phyloP scores from a whole-genome alignment of 768 basidiomycete genomes.

The Lanmaoa rubissima region DNA sequence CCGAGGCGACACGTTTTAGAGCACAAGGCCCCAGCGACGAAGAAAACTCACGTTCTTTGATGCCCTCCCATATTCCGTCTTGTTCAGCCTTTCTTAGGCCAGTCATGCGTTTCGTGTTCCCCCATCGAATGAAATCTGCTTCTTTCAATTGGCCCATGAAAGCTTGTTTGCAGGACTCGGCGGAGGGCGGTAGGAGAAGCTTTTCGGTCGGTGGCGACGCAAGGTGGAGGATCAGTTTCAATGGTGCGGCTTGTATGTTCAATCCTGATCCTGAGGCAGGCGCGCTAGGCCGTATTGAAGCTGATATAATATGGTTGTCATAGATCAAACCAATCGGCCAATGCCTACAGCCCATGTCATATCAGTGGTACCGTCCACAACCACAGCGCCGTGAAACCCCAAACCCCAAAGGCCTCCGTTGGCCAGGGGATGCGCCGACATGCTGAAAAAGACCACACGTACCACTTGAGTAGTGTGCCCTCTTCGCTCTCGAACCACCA shows the following conservation, averaged over 20 bases:
- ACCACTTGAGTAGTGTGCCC: slow-evolving; percentile 87
- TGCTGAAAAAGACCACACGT: slow-evolving; percentile 25
- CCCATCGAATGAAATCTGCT: slow-evolving; percentile 96
- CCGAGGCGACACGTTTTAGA: slow-evolving; percentile 13
- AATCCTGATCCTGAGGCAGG: slow-evolving; percentile 40
- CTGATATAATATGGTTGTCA: slow-evolving; percentile 73
- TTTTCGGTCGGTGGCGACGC: slow-evolving; percentile 86
- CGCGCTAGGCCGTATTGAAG: slow-evolving; percentile 45
- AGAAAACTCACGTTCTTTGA: slow-evolving; percentile 80
- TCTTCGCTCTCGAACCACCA: slow-evolving; percentile 98
- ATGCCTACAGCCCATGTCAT: slow-evolving; percentile 61
- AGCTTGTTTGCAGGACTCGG: slow-evolving; percentile 87
- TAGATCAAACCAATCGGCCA: slow-evolving; percentile 97
- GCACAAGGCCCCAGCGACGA: slow-evolving; percentile 18
- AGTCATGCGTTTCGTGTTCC: slow-evolving; percentile 92
- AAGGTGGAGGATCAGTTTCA: slow-evolving; percentile 83
- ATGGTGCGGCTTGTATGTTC: slow-evolving; percentile 47
- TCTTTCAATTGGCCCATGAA: slow-evolving; percentile 97
- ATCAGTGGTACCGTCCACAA: slow-evolving; percentile 9
- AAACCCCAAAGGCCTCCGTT: background rate
- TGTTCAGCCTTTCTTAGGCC: slow-evolving; percentile 87
- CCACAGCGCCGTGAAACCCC: background rate
- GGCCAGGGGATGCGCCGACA: background rate
- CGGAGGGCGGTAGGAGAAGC: slow-evolving; percentile 72
- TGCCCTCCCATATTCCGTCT: slow-evolving; percentile 96